Percentiles rank a stretch among this genome's conserved stretches.
Conservation (phyloP, 202 grass and related monocot species). For the Sporobolus alterniflorus region DNA sequence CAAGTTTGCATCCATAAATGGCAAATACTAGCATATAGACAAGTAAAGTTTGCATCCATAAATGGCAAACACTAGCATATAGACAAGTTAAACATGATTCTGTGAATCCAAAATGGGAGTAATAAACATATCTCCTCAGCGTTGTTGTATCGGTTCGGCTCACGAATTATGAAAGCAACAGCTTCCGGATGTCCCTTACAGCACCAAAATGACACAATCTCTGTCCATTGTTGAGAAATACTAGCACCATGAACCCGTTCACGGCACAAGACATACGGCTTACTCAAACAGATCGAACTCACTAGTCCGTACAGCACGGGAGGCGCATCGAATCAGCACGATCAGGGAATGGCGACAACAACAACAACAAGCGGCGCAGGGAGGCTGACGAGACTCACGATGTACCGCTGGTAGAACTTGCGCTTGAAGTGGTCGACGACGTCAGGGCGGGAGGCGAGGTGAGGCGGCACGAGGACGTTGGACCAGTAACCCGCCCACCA, state of each 20-base stretch:
- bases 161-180: slow-evolving; percentile 11
- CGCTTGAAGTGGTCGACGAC: slow-evolving; percentile 90
- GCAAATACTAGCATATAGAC: slow-evolving; percentile 1
- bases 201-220: slow-evolving; percentile 1
- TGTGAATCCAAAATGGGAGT: background rate
- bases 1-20: background rate
- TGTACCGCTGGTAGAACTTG: slow-evolving; percentile 95
- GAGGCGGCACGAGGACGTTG: slow-evolving; percentile 86
- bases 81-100: slow-evolving; percentile 7
- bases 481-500: slow-evolving; percentile 94
- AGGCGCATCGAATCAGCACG: background rate
- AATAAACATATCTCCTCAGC: background rate
- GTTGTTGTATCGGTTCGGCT: background rate
- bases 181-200: slow-evolving; percentile 7
- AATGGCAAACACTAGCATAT: background rate
- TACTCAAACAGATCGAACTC: slow-evolving; percentile 19
- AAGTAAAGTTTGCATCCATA: too few relatives aligned
- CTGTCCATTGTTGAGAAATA: background rate
- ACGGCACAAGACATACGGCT: background rate
- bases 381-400: slow-evolving; percentile 70
- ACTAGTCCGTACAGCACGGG: background rate
- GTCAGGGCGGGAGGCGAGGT: slow-evolving; percentile 75
- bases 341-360: background rate
- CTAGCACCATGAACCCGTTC: background rate
- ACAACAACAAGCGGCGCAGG: background rate